Conservation (phyloP, 148 eudicot species). For the Bassia scoparia region DNA sequence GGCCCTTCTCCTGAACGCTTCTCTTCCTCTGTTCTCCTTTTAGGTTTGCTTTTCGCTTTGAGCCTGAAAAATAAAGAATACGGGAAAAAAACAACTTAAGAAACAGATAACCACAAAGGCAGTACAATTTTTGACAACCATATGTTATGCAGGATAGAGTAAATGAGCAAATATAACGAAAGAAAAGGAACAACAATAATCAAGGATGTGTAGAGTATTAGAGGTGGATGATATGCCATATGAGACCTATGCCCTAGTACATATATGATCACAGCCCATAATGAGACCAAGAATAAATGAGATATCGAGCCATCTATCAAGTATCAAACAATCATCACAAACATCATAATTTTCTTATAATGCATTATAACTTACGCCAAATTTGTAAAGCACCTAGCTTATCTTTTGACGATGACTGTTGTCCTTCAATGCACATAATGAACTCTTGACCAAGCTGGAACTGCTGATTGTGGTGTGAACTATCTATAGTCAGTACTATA, state of each 20-base stretch:
- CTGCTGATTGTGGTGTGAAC: slow-evolving; percentile 47
- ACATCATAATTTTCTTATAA: neutral
- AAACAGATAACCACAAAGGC: neutral
- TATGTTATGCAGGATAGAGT: no score
- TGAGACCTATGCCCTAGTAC: neutral
- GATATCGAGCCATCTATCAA: no score
- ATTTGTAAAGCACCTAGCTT: slow-evolving; percentile 49
- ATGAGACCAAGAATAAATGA: slow-evolving; percentile 2
- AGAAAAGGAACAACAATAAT: neutral
- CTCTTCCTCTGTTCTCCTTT: no score
- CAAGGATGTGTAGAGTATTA: neutral
- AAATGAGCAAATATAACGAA: neutral
- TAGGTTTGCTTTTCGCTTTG: no score
- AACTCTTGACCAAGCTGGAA: slow-evolving; percentile 43
- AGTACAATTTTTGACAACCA: no score
- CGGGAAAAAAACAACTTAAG: no score
- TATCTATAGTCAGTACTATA: slow-evolving; percentile 46
- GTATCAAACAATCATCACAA: neutral
- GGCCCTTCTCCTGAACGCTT: no score
- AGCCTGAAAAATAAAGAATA: no score
- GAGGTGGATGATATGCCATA: no score
- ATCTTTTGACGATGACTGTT: slow-evolving; percentile 56
- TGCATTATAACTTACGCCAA: slow-evolving; percentile 52
- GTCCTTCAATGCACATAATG: slow-evolving; percentile 31
- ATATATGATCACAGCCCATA: neutral